Conservation (phyloP, 2,329 filamentous ascomycete species). For the Phaeomoniella chlamydospora region DNA sequence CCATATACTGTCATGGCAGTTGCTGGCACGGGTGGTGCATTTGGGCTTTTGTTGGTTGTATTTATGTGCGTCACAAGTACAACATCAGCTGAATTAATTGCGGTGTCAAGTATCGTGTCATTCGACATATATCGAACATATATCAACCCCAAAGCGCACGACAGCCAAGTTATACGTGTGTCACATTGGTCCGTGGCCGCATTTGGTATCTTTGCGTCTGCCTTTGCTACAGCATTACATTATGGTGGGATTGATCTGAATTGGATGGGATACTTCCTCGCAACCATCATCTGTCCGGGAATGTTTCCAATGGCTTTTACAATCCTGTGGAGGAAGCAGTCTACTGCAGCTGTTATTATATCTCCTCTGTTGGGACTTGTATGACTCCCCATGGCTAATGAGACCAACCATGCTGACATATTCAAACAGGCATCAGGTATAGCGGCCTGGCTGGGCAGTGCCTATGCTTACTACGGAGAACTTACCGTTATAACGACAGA, state of each 20-base stretch:
- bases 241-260: slow-evolving; percentile 39
- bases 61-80: slow-evolving; percentile 32
- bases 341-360: slow-evolving; percentile 31
- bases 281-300: slow-evolving; percentile 25
- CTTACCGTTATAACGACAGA: slow-evolving; percentile 33
- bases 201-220: slow-evolving; percentile 35
- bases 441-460: slow-evolving; percentile 37
- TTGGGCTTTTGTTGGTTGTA: slow-evolving; percentile 20
- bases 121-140: slow-evolving; percentile 40
- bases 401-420: too few relatives aligned
- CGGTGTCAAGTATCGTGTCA: slow-evolving; percentile 36
- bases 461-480: slow-evolving; percentile 29
- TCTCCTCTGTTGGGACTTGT: slow-evolving; percentile 33
- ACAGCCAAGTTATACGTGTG: slow-evolving; percentile 34
- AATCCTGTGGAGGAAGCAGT: slow-evolving; percentile 37
- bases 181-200: slow-evolving; percentile 39
- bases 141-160: slow-evolving; percentile 29
- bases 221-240: slow-evolving; percentile 36
- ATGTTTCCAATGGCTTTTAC: slow-evolving; percentile 40
- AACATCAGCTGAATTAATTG: slow-evolving; percentile 36
- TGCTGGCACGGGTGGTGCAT: slow-evolving; percentile 23
- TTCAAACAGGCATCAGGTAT: too few relatives aligned
- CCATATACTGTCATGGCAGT: slow-evolving; percentile 13
- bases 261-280: slow-evolving; percentile 39
- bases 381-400: too few relatives aligned